phyloP scores from a whole-genome alignment of 1,284 basidiomycete species.

The Ganoderma boninense region DNA sequence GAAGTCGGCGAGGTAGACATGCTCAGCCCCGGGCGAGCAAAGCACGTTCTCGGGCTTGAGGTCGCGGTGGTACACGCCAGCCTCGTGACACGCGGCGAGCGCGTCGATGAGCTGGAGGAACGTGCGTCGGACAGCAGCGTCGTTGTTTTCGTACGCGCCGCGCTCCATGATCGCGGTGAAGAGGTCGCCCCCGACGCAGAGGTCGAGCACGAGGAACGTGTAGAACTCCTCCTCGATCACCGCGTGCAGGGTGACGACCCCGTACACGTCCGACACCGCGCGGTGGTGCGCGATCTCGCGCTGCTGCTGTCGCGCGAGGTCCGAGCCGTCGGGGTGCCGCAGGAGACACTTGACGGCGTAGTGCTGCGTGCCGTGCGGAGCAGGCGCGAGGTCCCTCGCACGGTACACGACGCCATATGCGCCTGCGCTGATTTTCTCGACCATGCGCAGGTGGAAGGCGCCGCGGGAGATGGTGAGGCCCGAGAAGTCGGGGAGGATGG shows the following conservation, averaged over 20 bases:
- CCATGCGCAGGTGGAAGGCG: conserved; percentile 45
- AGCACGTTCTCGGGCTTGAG: conserved; percentile 81
- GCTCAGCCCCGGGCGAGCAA: conserved; percentile 51
- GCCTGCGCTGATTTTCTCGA: conserved; percentile 65
- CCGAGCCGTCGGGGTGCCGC: conserved; percentile 65
- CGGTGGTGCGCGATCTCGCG: conserved; percentile 54
- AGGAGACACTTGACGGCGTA: conserved; percentile 74
- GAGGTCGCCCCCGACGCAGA: conserved; percentile 69
- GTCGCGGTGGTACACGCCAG: conserved; percentile 73
- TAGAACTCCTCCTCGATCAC: conserved; percentile 64
- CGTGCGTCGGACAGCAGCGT: conserved; percentile 54
- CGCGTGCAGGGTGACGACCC: conserved; percentile 65
- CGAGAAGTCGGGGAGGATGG: conserved; percentile 39
- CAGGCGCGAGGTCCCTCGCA: conserved; percentile 50
- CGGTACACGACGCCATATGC: conserved; percentile 77
- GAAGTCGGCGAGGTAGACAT: conserved; percentile 69
- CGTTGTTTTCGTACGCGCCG: conserved; percentile 54
- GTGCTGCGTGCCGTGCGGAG: conserved; percentile 34
- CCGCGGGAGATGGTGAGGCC: conserved; percentile 34
- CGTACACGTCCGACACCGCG: conserved; percentile 61
- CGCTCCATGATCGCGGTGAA: conserved; percentile 70
- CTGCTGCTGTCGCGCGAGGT: conserved; percentile 49
- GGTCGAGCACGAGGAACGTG: conserved; percentile 69
- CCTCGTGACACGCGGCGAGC: conserved; percentile 64
- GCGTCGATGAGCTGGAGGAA: conserved; percentile 71